Base-by-base conservation (phyloP, 1,284 basidiomycete genomes). In the Termitomyces sp. region DNA sequence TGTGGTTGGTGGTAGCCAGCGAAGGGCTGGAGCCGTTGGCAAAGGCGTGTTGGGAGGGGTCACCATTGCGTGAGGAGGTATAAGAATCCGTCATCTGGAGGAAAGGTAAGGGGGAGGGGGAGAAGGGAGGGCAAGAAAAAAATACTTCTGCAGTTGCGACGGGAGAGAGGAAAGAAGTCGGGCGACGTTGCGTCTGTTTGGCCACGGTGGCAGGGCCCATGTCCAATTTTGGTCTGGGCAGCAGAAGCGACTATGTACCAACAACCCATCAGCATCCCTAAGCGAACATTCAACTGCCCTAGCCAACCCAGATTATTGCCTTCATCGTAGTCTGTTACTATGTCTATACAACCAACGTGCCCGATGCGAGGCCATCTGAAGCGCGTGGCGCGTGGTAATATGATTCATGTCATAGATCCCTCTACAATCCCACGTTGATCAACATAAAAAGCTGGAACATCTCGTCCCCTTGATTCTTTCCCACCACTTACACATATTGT, bases 51-150 rank as follows among this genome's bases (percentile, higher is more conserved):
- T 78, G 74, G 57, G 79, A 76, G 58, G 78, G 70, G 68, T 85
- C 81, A 68, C 82, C 82, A 62, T 80, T 82, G 68, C 78, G 80
- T 63, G 82, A 81, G 60, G 84, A 86, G 64, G 75, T 64, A 70
- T 85, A 89, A 42, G 84, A 83, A 70, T 88, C 84, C 58, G 88
- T 69, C 88, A 90, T 90, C 80, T 83, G 61, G 58, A 59, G 58
- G 56, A 34, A 47, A 34, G 52, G 52, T 59, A 46, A 56, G 61
- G 54, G 57, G 62, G 61, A 62, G 58, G 61, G 64, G 62, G 57
- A 60, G 63, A 62, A 65, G 56, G 61, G 65, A 65, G 61, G 64
- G 64, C 61, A 63, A 65, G 62, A 65, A 66, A 74, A 74, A 71
- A 74, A 71, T 77, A 80, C 76, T 77, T 76, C 73, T 67, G 67